A percentile compares a stretch with the other conserved stretches of the same genome.
These are phyloP conservation scores for Candida coleopterorum DNA, from an alignment of 805 yeast genomes.

Conservation along the genomic window DNA sequence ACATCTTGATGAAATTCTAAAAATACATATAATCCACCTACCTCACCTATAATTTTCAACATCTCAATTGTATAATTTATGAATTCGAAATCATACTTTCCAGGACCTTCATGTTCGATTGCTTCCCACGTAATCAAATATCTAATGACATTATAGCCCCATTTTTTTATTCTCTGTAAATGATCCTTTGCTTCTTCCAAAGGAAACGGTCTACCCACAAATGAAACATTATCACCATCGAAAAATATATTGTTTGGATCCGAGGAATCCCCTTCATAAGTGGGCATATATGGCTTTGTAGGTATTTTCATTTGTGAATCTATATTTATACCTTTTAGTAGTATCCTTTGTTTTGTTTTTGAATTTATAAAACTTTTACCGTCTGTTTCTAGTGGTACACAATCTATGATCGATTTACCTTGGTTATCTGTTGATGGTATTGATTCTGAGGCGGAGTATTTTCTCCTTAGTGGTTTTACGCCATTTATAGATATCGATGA, in stretches of 20 bases:
- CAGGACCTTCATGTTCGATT: conserved; percentile 84
- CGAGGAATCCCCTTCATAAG: conserved; percentile 34
- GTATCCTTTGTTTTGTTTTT: conserved; percentile 49
- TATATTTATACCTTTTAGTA: conserved; percentile 74
- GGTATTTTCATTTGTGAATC: conserved; percentile 78
- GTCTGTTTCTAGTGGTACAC: conserved; percentile 18
- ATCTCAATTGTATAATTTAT: conserved; percentile 65
- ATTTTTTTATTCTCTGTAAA: conserved; percentile 60
- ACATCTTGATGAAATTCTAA: conserved; percentile 92
- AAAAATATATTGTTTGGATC: conserved; percentile 46
- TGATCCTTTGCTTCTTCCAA: conserved; percentile 68
- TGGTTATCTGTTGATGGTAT: conserved; percentile 11
- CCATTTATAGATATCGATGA: conserved; percentile 23
- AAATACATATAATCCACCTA: conserved; percentile 75
- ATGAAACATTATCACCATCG: conserved; percentile 72
- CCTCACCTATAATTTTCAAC: conserved; percentile 48
- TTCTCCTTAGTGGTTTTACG: conserved; percentile 23
- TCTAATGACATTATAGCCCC: conserved; percentile 80
- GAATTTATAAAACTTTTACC: conserved; percentile 55
- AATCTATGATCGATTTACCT: conserved; percentile 13
- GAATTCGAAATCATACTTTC: conserved; percentile 70
- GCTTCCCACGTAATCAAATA: conserved; percentile 90
- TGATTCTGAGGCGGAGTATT: conserved; percentile 14
- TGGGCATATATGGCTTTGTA: conserved; percentile 43
- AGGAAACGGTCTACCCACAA: conserved; percentile 79